Percentiles rank a stretch among this genome's conserved stretches.
These are phyloP conservation scores for Aegilops umbellulata DNA, from an alignment of 176 grass and related monocot genomes.

Conservation along the genomic window DNA sequence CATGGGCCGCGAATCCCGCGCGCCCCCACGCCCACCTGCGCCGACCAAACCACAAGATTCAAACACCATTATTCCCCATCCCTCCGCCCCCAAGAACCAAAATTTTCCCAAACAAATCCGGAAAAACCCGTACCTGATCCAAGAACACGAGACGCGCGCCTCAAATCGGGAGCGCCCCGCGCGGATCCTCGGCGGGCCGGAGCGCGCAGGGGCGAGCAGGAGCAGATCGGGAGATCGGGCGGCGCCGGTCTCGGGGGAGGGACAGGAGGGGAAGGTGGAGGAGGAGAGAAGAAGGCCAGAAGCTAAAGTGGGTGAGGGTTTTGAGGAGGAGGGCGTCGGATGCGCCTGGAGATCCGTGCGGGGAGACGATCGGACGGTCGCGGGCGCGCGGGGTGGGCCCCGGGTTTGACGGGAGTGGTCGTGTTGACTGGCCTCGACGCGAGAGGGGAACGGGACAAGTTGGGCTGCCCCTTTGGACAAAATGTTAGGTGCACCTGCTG, in stretches of 20 bases:
- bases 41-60: background rate
- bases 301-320: slow-evolving; percentile 48
- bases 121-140: slow-evolving; percentile 28
- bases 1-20: slow-evolving; percentile 37
- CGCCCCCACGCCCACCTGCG: background rate
- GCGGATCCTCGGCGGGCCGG: slow-evolving; percentile 6
- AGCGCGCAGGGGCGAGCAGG: background rate
- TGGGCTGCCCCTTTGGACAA: slow-evolving; percentile 2
- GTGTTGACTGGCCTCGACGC: slow-evolving; percentile 32
- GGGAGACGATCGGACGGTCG: background rate
- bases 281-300: background rate
- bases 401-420: slow-evolving; percentile 24
- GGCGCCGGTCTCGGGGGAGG: slow-evolving; percentile 14
- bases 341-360: slow-evolving; percentile 5
- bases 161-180: background rate
- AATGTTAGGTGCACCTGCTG: slow-evolving; percentile 55
- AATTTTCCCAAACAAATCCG: background rate
- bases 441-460: background rate
- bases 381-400: background rate
- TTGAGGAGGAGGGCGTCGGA: slow-evolving; percentile 31
- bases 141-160: too few species aligned
- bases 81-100: background rate
- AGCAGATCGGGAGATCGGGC: slow-evolving; percentile 54
- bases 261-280: background rate
- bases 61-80: slow-evolving; percentile 24